Evolutionary conservation across 148 eudicot species (phyloP).

Genomic region (Camellia granthamiana): DNA sequence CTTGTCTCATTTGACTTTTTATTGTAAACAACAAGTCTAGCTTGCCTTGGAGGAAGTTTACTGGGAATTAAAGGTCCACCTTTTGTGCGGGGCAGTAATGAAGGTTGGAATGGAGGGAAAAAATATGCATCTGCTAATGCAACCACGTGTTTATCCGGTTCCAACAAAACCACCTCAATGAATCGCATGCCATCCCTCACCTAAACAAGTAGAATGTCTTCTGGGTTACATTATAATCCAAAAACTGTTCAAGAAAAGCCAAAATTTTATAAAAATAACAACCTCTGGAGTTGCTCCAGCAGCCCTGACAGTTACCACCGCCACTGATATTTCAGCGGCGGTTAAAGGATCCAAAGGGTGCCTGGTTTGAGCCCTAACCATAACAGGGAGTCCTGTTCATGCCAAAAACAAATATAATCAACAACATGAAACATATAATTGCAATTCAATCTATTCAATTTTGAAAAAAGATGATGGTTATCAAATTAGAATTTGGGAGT

Average conservation of each 20-base stretch:
- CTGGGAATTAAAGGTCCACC: slow-evolving; percentile 66
- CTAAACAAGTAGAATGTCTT: slow-evolving; percentile 21
- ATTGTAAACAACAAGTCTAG: slow-evolving; percentile 69
- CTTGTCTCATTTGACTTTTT: slow-evolving; percentile 77
- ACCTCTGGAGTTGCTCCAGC: slow-evolving; percentile 95
- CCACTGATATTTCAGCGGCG: slow-evolving; percentile 78
- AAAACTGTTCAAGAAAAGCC: background rate
- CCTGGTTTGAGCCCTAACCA: slow-evolving; percentile 57
- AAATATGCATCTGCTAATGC: slow-evolving; percentile 92
- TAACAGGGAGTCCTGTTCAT: slow-evolving; percentile 35
- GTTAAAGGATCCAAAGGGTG: slow-evolving; percentile 87
- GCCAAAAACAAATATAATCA: background rate
- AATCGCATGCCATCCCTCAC: slow-evolving; percentile 86
- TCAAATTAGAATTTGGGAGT: background rate
- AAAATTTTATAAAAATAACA: slow-evolving; percentile 4
- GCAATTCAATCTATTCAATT: background rate
- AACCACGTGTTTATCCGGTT: slow-evolving; percentile 70
- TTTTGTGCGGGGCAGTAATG: slow-evolving; percentile 61
- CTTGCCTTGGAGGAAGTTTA: slow-evolving; percentile 81
- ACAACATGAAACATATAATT: background rate
- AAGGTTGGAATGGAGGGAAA: slow-evolving; percentile 84
- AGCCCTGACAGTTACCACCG: slow-evolving; percentile 85
- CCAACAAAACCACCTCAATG: slow-evolving; percentile 74
- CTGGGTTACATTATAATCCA: background rate
- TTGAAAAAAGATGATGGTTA: background rate